Base-by-base conservation (phyloP, 163 green algal species). In the Scenedesmus sp. region DNA sequence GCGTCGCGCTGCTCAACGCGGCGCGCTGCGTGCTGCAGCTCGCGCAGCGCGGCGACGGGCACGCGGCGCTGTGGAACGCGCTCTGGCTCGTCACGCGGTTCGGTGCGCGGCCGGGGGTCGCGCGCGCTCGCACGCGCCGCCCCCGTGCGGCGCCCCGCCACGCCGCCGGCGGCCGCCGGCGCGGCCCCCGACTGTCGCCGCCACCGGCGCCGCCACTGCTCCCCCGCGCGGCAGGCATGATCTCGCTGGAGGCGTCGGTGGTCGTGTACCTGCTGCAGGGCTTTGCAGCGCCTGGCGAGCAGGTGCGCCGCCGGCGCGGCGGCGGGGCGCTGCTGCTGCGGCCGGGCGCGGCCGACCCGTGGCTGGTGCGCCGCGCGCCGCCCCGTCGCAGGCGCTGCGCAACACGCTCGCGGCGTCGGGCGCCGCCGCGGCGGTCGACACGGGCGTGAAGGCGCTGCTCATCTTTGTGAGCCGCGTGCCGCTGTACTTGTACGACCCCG, bases 231-330 rank as follows among this genome's bases (percentile, higher is more conserved):
- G 70, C 80, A 84, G 80, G 83, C 20, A 80, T 86, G 83, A 39
- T 83, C n/a, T 15, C 82, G 20, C 66, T 89, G 74, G 84, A 91
- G 76, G 79, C 83, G 3, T 88, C 81, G 18, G 84, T 88, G 18
- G 79, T 91, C 6, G 79, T 86, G 24, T 91, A 88, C 72, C 75
- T 89, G 20, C 60, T 88, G 45, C 86, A 89, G n/a, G 86, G 86
- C 28, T 83, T 88, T 48, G 54, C 85, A 1, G 62, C 65, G 7
- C 82, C 54, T 31, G 82, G 82, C n/a, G 47, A 48, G 47, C 45
- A 89, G 84, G 84, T 83, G 51, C 31, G 75, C 17, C 34, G 11
- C 5, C 9, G 50, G 10, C 5, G 50, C n/a, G n/a, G n/a, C n/a
- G n/a, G n/a, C n/a, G n/a, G n/a, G n/a, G n/a, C n/a, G n/a, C 56